These are phyloP conservation scores for Calvatia gigantea DNA, from an alignment of 768 basidiomycete species.

Conservation along the genomic window DNA sequence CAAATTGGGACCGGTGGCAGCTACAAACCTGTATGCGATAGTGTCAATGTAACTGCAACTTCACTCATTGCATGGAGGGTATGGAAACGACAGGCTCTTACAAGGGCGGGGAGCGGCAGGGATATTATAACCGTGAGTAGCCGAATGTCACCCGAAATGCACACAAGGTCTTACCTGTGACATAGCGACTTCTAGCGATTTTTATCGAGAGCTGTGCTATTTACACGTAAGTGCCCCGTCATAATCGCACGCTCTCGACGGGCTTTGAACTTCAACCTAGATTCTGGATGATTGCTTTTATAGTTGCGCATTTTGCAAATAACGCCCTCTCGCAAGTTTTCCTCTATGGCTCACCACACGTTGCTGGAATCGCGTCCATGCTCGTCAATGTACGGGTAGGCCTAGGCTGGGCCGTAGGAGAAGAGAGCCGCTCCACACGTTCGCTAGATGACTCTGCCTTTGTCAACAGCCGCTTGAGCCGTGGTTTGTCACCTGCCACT, in stretches of 20 bases:
- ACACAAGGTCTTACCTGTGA: not conserved
- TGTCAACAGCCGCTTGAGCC: not conserved
- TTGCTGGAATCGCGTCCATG: conserved; percentile 6
- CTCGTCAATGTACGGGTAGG: conserved; percentile 11
- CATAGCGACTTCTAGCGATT: not conserved
- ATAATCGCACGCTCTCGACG: not conserved
- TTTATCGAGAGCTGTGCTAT: not conserved
- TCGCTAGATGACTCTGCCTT: not conserved
- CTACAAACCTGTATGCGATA: not conserved
- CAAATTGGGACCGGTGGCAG: not conserved
- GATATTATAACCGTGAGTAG: not conserved
- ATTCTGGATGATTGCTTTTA: not conserved
- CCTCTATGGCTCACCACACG: not conserved
- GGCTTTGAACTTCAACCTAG: not conserved
- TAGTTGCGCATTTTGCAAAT: not conserved
- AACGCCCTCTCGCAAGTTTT: not conserved
- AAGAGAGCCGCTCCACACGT: not conserved
- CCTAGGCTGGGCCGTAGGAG: conserved; percentile 10
- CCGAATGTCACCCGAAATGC: too few relatives aligned
- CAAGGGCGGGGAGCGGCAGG: not conserved
- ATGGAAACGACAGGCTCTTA: not conserved
- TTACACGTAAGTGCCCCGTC: not conserved
- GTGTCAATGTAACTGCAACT: not conserved
- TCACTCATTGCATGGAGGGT: not conserved
- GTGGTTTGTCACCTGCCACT: not conserved